Evolutionary conservation across 129 eudicot species (phyloP).

Genomic region (Helianthus tuberosus): DNA sequence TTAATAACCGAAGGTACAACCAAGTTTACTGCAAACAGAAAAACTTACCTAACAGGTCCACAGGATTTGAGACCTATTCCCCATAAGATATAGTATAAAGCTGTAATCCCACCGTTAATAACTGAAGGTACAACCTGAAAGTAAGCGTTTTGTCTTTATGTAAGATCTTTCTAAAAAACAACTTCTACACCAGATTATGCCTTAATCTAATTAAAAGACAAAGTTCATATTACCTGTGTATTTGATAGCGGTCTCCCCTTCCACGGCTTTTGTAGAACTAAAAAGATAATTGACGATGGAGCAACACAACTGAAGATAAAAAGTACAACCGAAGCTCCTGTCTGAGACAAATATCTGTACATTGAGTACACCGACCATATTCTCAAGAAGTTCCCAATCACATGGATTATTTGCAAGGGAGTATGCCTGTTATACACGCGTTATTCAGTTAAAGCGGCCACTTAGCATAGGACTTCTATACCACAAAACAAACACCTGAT

Average conservation of each 20-base stretch:
- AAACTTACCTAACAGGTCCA: constrained; percentile 87
- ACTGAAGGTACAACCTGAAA: constrained; percentile 84
- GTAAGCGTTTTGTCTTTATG: background rate
- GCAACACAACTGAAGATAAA: constrained; percentile 85
- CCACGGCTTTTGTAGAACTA: constrained; percentile 87
- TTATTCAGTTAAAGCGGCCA: background rate
- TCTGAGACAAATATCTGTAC: constrained; percentile 73
- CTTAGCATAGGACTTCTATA: background rate
- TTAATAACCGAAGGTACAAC: background rate
- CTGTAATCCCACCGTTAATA: constrained; percentile 90
- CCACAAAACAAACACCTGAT: background rate
- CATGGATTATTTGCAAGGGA: constrained; percentile 80
- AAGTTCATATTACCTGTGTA: constrained; percentile 54
- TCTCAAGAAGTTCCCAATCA: constrained; percentile 79
- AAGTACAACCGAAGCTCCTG: constrained; percentile 91
- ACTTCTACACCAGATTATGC: constrained; percentile 5
- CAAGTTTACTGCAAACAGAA: constrained; percentile 12
- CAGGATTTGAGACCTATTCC: constrained; percentile 92
- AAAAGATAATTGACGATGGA: constrained; percentile 66
- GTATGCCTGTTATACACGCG: constrained; percentile 60
- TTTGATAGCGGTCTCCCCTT: constrained; percentile 84
- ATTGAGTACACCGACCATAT: constrained; percentile 97
- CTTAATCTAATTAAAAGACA: constrained; percentile 11
- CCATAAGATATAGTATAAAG: constrained; percentile 92
- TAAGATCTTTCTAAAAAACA: constrained; percentile 1